These are phyloP conservation scores for Astrothelium subdiscretum DNA, from an alignment of 495 filamentous ascomycete genomes.

Conservation along the genomic window DNA sequence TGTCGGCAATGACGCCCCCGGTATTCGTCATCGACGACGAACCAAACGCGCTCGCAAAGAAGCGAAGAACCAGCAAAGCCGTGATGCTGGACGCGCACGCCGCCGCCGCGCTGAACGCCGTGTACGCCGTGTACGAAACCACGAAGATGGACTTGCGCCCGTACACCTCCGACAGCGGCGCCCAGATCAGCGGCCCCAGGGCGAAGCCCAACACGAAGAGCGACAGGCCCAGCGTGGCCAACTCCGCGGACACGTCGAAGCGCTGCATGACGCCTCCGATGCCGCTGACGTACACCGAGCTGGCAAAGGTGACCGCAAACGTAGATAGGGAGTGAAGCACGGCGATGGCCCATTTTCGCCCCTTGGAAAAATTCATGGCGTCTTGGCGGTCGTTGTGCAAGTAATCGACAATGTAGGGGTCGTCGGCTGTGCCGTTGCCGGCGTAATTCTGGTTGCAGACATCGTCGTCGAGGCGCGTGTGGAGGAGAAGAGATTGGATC, in stretches of 20 bases:
- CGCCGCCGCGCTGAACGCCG: constrained; percentile 57
- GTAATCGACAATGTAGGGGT: constrained; percentile 9
- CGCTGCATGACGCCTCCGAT: constrained; percentile 5
- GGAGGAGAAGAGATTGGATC: constrained; percentile 3
- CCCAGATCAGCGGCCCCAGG: constrained; percentile 53
- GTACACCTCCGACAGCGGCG: constrained; percentile 57
- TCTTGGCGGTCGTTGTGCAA: constrained; percentile 10
- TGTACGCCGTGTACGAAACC: constrained; percentile 48
- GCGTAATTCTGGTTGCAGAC: constrained; percentile 9
- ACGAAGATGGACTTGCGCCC: constrained; percentile 62
- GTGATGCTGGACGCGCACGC: constrained; percentile 50
- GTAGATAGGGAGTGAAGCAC: constrained; percentile 4
- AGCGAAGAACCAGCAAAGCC: constrained; percentile 60
- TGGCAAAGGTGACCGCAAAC: constrained; percentile 9
- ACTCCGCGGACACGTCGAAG: constrained; percentile 14
- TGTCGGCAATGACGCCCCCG: constrained; percentile 64
- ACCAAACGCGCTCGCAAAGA: constrained; percentile 71
- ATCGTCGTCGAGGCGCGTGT: constrained; percentile 5
- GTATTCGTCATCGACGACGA: constrained; percentile 61
- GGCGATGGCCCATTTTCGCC: constrained; percentile 5
- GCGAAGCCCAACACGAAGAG: constrained; percentile 69
- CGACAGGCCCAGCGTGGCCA: constrained; percentile 57
- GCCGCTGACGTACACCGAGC: constrained; percentile 11
- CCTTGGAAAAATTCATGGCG: constrained; percentile 3
- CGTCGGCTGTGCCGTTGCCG: constrained; percentile 9